Evolutionary conservation across 345 rosid genomes (phyloP).

Genomic region (Citrus inodora): DNA sequence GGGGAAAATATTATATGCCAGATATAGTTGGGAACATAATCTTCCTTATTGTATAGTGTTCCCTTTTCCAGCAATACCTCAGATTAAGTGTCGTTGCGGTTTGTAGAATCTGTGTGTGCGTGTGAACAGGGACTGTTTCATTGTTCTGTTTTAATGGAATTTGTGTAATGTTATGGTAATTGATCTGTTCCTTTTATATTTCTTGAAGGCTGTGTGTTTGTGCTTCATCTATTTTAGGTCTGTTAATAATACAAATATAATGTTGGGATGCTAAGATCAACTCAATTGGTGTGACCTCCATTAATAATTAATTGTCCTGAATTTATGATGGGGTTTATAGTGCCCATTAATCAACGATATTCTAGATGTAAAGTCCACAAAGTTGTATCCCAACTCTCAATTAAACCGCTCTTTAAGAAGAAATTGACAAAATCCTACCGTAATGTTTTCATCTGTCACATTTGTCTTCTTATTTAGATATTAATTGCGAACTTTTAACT

Average conservation of each 20-base stretch:
- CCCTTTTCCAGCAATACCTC: neutral
- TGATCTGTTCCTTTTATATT: neutral
- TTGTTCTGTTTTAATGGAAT: neutral
- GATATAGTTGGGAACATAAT: neutral
- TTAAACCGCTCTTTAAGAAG: too few species aligned
- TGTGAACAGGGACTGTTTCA: neutral
- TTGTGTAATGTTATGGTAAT: slow-evolving; percentile 4
- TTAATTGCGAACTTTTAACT: too few species aligned
- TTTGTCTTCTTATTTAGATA: too few species aligned
- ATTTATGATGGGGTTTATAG: too few species aligned
- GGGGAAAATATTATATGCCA: neutral
- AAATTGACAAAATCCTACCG: too few species aligned
- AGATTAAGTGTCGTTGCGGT: neutral
- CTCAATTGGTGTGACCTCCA: too few species aligned
- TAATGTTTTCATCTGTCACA: too few species aligned
- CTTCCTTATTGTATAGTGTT: slow-evolving; percentile 5
- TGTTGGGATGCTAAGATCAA: neutral
- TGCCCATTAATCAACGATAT: too few species aligned
- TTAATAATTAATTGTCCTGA: too few species aligned
- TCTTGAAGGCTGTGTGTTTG: neutral
- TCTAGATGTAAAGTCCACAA: too few species aligned
- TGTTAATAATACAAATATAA: neutral
- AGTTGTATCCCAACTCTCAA: too few species aligned
- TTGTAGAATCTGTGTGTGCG: neutral
- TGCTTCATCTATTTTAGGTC: neutral